Conservation (phyloP, 176 grass and related monocot genomes). For the Triticum turgidum region DNA sequence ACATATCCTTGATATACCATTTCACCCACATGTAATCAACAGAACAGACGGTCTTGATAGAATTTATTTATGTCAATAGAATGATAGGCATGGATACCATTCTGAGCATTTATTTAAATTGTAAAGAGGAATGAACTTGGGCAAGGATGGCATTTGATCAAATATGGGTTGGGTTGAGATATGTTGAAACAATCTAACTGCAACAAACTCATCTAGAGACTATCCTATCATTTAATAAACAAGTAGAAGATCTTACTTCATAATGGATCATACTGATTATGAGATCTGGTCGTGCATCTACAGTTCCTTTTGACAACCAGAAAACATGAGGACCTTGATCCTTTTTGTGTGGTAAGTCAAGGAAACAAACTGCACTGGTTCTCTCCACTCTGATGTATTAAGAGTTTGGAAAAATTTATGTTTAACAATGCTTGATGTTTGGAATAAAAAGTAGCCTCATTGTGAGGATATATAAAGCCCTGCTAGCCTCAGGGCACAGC, state of each 20-base stretch:
- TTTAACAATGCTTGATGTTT: not conserved
- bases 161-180: not conserved
- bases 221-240: constrained; percentile 21
- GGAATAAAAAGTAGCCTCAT: not conserved
- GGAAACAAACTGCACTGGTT: constrained; percentile 27
- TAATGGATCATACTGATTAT: constrained; percentile 90
- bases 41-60: not conserved
- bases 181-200: not conserved
- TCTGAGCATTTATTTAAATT: not conserved
- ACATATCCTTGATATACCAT: not conserved
- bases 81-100: not conserved
- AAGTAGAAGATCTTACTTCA: constrained; percentile 58
- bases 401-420: not conserved
- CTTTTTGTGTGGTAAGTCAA: constrained; percentile 63
- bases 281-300: constrained; percentile 78
- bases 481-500: constrained; percentile 78
- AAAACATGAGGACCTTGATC: constrained; percentile 79
- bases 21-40: not conserved
- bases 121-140: not conserved
- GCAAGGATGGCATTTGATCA: not conserved
- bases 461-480: constrained; percentile 93
- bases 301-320: constrained; percentile 72
- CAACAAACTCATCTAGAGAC: not conserved
- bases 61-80: not conserved
- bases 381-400: not conserved